Base-by-base conservation (phyloP, 345 rosid species). In the Toxicodendron radicans region DNA sequence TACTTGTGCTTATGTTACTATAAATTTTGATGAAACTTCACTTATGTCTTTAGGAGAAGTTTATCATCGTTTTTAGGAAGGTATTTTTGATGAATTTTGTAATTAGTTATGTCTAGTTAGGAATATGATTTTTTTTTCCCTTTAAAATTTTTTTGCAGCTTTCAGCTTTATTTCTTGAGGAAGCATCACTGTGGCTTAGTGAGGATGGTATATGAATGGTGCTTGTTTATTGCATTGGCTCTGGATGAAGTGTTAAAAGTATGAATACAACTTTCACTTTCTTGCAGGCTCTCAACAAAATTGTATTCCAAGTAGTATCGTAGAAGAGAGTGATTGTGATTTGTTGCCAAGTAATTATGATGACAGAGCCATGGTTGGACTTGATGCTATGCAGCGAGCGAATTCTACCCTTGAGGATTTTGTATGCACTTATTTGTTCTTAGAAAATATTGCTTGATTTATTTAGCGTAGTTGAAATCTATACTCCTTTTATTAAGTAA, bases 371-470 rank as follows among this genome's bases (percentile, higher is more conserved):
- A 76, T 87, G 82, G 70, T 95, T 61, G 91, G 95, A 71, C 82
- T 92, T 61, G 91, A 90, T 80, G 84, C 97, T 24, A 86, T 95
- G 97, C 89, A 88, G 76, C 80, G 91, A 46, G 97, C 99, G 56
- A 95, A 90, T 88, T 92, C 99, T 81, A 92, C 99, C 5, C 90
- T 92, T 72, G 95, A 90, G 83, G 97, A 91, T 85, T 91, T 92
- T 61, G 95, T 95, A 79, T 85, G 99, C 77, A 35, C 67, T 23
- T 30, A 18, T 20, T 32, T 49, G 51, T 10, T 7, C 49, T 52
- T 61, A 18, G 4, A 38, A 48, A 2, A 17, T 78, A 33, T 66
- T 67, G 5, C 13, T 12, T 21, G 13, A 33, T 35, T 21, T 3
- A 58, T 66, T 8, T 17, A 63, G 38, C 10, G 11, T 68, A 46